Conservation (phyloP, 208 protist genomes). For the Endotrypanum monterogeii region DNA sequence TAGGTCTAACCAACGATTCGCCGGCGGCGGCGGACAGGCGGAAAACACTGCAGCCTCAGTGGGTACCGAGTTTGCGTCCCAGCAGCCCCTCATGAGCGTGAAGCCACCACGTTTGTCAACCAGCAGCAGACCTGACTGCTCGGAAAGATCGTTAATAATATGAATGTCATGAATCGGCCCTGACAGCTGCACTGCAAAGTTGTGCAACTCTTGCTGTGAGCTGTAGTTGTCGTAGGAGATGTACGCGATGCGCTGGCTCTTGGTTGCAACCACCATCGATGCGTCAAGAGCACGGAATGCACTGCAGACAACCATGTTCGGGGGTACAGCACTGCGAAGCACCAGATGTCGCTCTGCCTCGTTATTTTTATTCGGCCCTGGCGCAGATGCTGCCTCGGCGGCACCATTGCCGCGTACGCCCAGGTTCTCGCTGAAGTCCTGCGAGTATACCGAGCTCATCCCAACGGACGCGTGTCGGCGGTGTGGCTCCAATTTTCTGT, state of each 20-base stretch:
- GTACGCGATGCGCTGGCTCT: slow-evolving; percentile 66
- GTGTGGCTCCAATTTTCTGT: slow-evolving; percentile 56
- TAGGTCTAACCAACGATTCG: slow-evolving; percentile 62
- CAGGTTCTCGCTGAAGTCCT: neutral
- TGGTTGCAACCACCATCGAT: slow-evolving; percentile 74
- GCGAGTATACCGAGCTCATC: slow-evolving; percentile 4
- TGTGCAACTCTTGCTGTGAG: slow-evolving; percentile 56
- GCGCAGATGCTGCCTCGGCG: neutral
- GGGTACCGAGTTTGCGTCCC: slow-evolving; percentile 48
- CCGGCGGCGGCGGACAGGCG: slow-evolving; percentile 60
- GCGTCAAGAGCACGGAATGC: slow-evolving; percentile 76
- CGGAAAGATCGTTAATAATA: slow-evolving; percentile 87
- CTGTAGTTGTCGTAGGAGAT: slow-evolving; percentile 84
- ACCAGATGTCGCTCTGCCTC: slow-evolving; percentile 57
- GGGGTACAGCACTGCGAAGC: slow-evolving; percentile 48
- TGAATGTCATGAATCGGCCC: slow-evolving; percentile 69
- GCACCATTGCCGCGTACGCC: neutral
- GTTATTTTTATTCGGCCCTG: neutral
- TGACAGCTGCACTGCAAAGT: slow-evolving; percentile 57
- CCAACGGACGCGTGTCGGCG: slow-evolving; percentile 11
- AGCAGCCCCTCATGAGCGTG: slow-evolving; percentile 72
- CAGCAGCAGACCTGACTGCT: slow-evolving; percentile 79
- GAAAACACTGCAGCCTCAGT: slow-evolving; percentile 80
- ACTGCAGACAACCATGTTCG: slow-evolving; percentile 68
- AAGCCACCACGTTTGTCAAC: slow-evolving; percentile 80